phyloP scores from a whole-genome alignment of 805 yeast genomes.

The Saccharomyces kudriavzevii region DNA sequence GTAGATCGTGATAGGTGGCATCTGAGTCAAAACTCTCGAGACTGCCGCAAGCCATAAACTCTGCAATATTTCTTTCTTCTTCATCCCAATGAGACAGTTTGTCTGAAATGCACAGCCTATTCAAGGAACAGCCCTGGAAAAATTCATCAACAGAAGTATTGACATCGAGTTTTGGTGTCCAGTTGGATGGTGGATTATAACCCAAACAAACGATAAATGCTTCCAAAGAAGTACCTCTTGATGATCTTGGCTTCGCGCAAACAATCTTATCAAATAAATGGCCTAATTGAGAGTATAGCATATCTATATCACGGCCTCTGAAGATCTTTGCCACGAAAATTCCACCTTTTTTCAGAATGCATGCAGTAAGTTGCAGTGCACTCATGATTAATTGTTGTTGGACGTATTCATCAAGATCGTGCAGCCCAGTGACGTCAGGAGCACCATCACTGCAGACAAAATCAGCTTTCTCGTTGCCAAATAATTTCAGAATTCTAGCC shows the following conservation, averaged over 20 bases:
- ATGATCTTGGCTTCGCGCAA: constrained; percentile 94
- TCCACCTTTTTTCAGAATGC: constrained; percentile 83
- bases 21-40: constrained; percentile 83
- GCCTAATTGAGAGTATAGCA: constrained; percentile 87
- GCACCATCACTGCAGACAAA: constrained; percentile 97
- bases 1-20: constrained; percentile 60
- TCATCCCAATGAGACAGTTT: constrained; percentile 35
- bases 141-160: constrained; percentile 70
- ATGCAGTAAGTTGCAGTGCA: constrained; percentile 86
- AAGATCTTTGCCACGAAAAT: constrained; percentile 92
- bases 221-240: constrained; percentile 90
- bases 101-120: constrained; percentile 5
- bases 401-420: constrained; percentile 92
- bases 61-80: constrained; percentile 73
- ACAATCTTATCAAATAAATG: constrained; percentile 76
- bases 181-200: constrained; percentile 72
- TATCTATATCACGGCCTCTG: constrained; percentile 91
- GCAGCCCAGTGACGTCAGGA: constrained; percentile 96
- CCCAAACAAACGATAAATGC: constrained; percentile 90
- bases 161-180: constrained; percentile 62
- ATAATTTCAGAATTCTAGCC: constrained; percentile 61
- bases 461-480: constrained; percentile 90
- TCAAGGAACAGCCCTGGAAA: constrained; percentile 46
- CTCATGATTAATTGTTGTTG: constrained; percentile 91
- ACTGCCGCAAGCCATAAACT: constrained; percentile 95